Conservation (phyloP, 2,329 filamentous ascomycete species). For the Aspergillus aculeatus region DNA sequence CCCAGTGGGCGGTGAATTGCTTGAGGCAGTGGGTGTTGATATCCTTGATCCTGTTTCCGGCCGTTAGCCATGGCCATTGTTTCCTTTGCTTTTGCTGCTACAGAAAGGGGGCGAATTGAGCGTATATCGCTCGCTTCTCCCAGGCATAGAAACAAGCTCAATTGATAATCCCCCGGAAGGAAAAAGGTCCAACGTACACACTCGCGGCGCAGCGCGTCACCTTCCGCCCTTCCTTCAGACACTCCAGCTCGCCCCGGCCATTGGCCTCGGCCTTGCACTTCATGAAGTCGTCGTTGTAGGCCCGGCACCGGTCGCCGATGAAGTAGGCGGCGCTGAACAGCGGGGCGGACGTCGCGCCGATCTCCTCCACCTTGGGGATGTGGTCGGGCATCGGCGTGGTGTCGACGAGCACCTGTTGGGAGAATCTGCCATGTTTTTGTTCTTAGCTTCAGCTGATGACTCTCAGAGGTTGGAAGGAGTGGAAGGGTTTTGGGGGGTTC, state of each 20-base stretch:
- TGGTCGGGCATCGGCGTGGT: slow-evolving; percentile 89
- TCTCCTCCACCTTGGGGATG: slow-evolving; percentile 89
- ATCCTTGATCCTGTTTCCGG: slow-evolving; percentile 70
- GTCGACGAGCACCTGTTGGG: slow-evolving; percentile 89
- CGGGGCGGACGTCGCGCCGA: slow-evolving; percentile 89
- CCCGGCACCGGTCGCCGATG: slow-evolving; percentile 90
- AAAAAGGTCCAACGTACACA: slow-evolving; percentile 67
- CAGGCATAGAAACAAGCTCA: neutral
- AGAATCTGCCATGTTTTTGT: slow-evolving; percentile 68
- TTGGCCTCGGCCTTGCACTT: slow-evolving; percentile 96
- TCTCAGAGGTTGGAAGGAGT: too few relatives aligned
- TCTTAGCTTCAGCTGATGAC: neutral
- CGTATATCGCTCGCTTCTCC: neutral
- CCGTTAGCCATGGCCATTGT: neutral
- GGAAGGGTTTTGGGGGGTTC: neutral
- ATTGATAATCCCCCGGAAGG: too few relatives aligned
- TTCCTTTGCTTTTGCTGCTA: neutral
- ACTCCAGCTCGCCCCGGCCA: slow-evolving; percentile 88
- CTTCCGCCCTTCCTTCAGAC: slow-evolving; percentile 92
- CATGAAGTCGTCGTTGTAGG: slow-evolving; percentile 99
- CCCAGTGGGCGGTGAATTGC: slow-evolving; percentile 91
- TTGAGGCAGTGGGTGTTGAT: slow-evolving; percentile 92
- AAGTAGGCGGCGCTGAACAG: slow-evolving; percentile 92
- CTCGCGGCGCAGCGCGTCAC: slow-evolving; percentile 95
- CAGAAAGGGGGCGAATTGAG: neutral